phyloP scores from a whole-genome alignment of 2,329 filamentous ascomycete genomes.

The Didymella exigua region DNA sequence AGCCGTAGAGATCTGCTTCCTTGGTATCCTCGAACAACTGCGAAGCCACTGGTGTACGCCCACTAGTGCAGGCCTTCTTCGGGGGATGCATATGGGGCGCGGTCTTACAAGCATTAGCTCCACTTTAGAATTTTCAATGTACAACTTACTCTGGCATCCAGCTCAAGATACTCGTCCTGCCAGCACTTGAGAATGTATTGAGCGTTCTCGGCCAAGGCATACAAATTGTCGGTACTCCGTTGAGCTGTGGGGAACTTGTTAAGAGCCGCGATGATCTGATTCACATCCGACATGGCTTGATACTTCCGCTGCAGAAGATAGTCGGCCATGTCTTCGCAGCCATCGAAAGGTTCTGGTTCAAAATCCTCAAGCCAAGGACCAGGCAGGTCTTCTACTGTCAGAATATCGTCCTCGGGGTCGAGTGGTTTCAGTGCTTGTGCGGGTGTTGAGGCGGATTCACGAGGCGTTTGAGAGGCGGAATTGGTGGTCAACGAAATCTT shows the following conservation, averaged over 20 bases:
- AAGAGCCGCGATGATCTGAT: conserved; percentile 50
- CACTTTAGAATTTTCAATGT: not conserved
- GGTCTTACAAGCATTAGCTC: conserved; percentile 45
- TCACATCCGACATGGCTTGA: conserved; percentile 51
- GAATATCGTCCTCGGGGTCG: conserved; percentile 41
- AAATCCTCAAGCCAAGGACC: conserved; percentile 42
- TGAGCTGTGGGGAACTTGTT: conserved; percentile 50
- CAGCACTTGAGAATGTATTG: conserved; percentile 59
- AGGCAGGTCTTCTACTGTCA: conserved; percentile 47
- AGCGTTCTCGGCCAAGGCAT: conserved; percentile 61
- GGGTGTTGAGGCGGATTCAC: conserved; percentile 33
- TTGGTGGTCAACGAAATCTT: conserved; percentile 28
- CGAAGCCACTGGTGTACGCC: conserved; percentile 52
- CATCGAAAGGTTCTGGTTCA: conserved; percentile 34
- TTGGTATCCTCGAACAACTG: conserved; percentile 64
- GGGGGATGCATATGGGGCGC: conserved; percentile 57
- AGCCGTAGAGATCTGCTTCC: conserved; percentile 66
- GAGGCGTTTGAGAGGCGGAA: conserved; percentile 36
- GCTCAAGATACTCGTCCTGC: conserved; percentile 64
- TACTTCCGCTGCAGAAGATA: conserved; percentile 50
- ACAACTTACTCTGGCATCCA: conserved; percentile 53
- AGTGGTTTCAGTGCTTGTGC: conserved; percentile 33
- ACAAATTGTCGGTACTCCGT: conserved; percentile 60
- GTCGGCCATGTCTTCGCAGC: conserved; percentile 50
- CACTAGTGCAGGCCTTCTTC: conserved; percentile 58